These are phyloP conservation scores for Yamadazyma friedrichii DNA, from an alignment of 1,139 yeast genomes.

Conservation along the genomic window DNA sequence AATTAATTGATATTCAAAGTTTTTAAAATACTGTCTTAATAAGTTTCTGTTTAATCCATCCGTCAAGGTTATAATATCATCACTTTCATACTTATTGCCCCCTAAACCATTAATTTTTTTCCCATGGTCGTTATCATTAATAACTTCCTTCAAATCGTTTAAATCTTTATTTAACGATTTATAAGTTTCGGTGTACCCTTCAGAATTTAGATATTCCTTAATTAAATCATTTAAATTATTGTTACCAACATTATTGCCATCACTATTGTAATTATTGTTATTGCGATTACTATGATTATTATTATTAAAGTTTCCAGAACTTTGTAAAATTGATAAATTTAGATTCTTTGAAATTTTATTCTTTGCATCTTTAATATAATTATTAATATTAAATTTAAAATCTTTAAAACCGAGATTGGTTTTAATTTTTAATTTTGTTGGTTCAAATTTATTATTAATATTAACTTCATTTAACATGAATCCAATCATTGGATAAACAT, in stretches of 20 bases:
- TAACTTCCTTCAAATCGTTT: constrained; percentile 38
- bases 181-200: constrained; percentile 70
- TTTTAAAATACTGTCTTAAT: constrained; percentile 43
- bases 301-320: constrained; percentile 13
- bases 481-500: constrained; percentile 43
- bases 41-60: constrained; percentile 51
- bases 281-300: constrained; percentile 19
- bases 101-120: constrained; percentile 8
- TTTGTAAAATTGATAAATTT: constrained; percentile 16
- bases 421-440: constrained; percentile 29
- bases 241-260: constrained; percentile 16
- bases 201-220: constrained; percentile 66
- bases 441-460: constrained; percentile 10
- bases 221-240: constrained; percentile 55
- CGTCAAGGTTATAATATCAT: constrained; percentile 10
- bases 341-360: constrained; percentile 22
- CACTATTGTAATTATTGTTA: constrained; percentile 16
- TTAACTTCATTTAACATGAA: constrained; percentile 32
- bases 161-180: constrained; percentile 50
- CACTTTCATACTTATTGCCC: constrained; percentile 6
- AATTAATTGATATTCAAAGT: constrained; percentile 50
- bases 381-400: constrained; percentile 70
- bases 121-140: constrained; percentile 9
- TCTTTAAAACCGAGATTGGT: constrained; percentile 74
- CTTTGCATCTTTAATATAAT: constrained; percentile 53